Conservation (phyloP, 2,329 filamentous ascomycete species). For the Epichloe elymi region DNA sequence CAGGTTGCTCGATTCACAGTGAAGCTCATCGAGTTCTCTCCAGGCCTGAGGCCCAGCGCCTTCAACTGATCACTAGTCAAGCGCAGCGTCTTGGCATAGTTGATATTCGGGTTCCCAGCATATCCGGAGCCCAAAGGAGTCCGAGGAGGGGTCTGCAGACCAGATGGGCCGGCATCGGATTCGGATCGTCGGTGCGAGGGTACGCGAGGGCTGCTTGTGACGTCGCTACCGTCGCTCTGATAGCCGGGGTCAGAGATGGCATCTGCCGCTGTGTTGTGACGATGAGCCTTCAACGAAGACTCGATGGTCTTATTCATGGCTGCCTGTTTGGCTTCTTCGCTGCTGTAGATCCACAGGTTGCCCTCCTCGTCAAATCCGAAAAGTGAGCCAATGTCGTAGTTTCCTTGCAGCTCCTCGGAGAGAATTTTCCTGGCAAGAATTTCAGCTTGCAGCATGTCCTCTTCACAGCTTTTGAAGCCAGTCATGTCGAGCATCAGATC, state of each 20-base stretch:
- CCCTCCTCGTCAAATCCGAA: slow-evolving; percentile 93
- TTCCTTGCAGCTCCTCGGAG: slow-evolving; percentile 82
- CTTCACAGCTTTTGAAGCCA: slow-evolving; percentile 86
- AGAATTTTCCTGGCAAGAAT: slow-evolving; percentile 87
- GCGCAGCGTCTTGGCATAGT: slow-evolving; percentile 92
- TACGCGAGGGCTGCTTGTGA: slow-evolving; percentile 32
- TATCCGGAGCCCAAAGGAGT: slow-evolving; percentile 55
- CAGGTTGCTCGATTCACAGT: slow-evolving; percentile 93
- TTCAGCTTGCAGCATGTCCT: slow-evolving; percentile 82
- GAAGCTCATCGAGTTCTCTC: slow-evolving; percentile 90
- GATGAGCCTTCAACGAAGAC: slow-evolving; percentile 31
- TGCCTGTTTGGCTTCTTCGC: slow-evolving; percentile 86
- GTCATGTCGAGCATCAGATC: slow-evolving; percentile 98
- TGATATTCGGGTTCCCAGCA: slow-evolving; percentile 59
- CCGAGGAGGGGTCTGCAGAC: slow-evolving; percentile 51
- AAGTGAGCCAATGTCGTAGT: slow-evolving; percentile 89
- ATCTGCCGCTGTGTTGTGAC: slow-evolving; percentile 51
- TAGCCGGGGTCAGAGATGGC: slow-evolving; percentile 88
- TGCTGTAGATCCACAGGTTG: slow-evolving; percentile 99
- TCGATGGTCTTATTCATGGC: slow-evolving; percentile 56
- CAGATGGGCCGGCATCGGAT: slow-evolving; percentile 45
- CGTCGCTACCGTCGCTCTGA: slow-evolving; percentile 72
- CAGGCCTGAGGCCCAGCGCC: slow-evolving; percentile 64
- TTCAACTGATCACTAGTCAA: slow-evolving; percentile 93
- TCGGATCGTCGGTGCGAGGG: slow-evolving; percentile 50